These are phyloP conservation scores for Schizophyllum commune DNA, from an alignment of 1,284 basidiomycete species.

Conservation along the genomic window DNA sequence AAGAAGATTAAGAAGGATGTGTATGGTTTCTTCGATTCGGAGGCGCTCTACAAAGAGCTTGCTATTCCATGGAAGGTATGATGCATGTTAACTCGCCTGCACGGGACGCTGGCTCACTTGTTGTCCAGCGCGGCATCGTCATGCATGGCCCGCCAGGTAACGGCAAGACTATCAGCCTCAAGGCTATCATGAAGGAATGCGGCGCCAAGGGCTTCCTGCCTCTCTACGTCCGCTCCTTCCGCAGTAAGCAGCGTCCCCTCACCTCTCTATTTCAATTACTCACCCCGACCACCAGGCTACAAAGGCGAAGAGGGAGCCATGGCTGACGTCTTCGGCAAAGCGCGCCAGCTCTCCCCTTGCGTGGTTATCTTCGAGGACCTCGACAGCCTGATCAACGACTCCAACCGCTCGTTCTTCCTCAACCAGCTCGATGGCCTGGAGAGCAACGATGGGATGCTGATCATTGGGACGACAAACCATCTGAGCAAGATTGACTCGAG, in stretches of 20 bases:
- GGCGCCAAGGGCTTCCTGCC: constrained; percentile 51
- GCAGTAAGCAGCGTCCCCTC: constrained; percentile 27
- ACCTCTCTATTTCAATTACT: neutral
- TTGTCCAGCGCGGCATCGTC: constrained; percentile 56
- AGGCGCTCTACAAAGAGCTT: constrained; percentile 62
- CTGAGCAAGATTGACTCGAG: constrained; percentile 72
- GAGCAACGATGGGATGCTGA: constrained; percentile 69
- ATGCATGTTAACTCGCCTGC: neutral
- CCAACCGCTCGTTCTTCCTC: constrained; percentile 77
- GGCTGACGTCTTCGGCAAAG: constrained; percentile 55
- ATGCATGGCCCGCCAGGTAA: constrained; percentile 76
- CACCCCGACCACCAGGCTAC: constrained; percentile 31
- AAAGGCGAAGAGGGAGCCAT: constrained; percentile 65
- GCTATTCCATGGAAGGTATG: constrained; percentile 76
- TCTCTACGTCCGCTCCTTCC: constrained; percentile 74
- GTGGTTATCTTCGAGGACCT: constrained; percentile 76
- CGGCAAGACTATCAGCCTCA: constrained; percentile 79
- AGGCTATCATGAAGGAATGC: constrained; percentile 66
- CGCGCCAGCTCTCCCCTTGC: constrained; percentile 62
- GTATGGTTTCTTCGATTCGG: constrained; percentile 68
- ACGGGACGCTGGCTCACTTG: neutral
- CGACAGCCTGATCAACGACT: constrained; percentile 70
- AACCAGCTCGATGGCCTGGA: constrained; percentile 74
- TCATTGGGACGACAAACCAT: constrained; percentile 81
- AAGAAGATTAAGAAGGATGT: constrained; percentile 60